Evolutionary conservation across 208 protist species (phyloP), one percentile per base, ranked within the genome.

Genomic region (Naegleria lovaniensis): DNA sequence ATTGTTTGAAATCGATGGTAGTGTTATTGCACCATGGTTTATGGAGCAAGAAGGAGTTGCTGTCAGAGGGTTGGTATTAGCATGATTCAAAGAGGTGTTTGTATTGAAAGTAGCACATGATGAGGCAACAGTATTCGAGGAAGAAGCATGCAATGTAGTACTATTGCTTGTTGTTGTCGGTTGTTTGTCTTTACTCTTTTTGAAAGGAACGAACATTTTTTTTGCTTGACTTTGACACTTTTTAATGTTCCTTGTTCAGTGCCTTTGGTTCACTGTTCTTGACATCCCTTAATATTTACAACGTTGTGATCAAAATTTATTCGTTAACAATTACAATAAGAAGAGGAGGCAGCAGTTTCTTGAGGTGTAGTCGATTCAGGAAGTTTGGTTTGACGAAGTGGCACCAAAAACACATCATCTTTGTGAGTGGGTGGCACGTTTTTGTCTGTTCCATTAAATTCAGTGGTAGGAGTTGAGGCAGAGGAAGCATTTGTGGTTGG

Each of bases 401-500:
- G 67, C 19, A 79, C 67, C 67, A 79, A 79, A 79, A 79, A 79
- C 25, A 79, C 67, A 79, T 85, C 83, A 39, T 36, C 33, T 84
- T 40, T 41, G 43, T 79, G 29, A 79, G 67, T 79, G 0, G n/a
- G 29, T 36, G 67, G 5, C 19, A 33, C n/a, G 29, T 79, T 25
- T 79, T 9, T 33, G 67, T 79, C 67, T 6, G 67, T 79, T 16
- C 19, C 29, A 33, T 84, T 84, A 84, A 11, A 15, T 38, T 16
- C 11, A 84, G 33, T 83, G 3, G 39, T 43, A 33, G 83, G 83
- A 43, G 33, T 85, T 16, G 38, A 40, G 15, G 33, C 15, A 48
- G 83, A 39, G 48, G 33, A 0, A 16, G 39, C 38, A 43, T 6
- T 29, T 19, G 29, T 39, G 7, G 33, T 85, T 75, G 87, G 87